Evolutionary conservation across 345 rosid genomes (phyloP), one percentile per base, ranked within the genome.

Genomic region (Theobroma cacao): DNA sequence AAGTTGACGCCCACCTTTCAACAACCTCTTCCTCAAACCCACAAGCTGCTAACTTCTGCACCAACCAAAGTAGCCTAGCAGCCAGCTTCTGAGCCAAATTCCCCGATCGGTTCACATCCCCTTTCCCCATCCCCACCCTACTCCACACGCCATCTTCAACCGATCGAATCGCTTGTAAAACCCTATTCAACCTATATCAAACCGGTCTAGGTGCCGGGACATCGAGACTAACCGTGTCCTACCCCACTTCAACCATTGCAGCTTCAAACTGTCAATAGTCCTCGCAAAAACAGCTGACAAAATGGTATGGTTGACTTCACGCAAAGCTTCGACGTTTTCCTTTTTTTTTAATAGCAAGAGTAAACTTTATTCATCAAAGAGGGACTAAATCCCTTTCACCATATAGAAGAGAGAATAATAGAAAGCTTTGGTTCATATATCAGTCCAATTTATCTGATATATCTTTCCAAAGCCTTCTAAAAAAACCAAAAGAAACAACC

Each of bases 51-150:
- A 94, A 45, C 72, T 93, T 93, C 88, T 89, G 88, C 41, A 87
- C 84, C 86, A 94, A 75, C 98, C 98, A 94, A 45, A 90, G 83
- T 79, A 94, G 75, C 85, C 93, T 97, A 14, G 95, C 94, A 58
- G 95, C 97, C 59, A 90, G 82, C 78, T 93, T 94, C 87, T 91
- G 97, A 53, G 87, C 89, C 74, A 84, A 82, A 33, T 55, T 70
- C 40, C 84, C 84, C 1, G 85, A 83, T 55, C 83, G 80, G 68
- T 72, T 68, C 79, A 56, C 45, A 65, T 76, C 87, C 41, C 85
- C 93, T 66, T 80, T 84, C 13, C 80, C 63, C 48, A 58, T 77
- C 80, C 86, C 80, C 68, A 77, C 59, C 78, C 79, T 50, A 9
- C 68, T n/a, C 77, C 59, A 72, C 10, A 85, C 78, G 47, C 89